Evolutionary conservation across 352 stramenopile species (phyloP).

Genomic region (Phytophthora tentaculata): DNA sequence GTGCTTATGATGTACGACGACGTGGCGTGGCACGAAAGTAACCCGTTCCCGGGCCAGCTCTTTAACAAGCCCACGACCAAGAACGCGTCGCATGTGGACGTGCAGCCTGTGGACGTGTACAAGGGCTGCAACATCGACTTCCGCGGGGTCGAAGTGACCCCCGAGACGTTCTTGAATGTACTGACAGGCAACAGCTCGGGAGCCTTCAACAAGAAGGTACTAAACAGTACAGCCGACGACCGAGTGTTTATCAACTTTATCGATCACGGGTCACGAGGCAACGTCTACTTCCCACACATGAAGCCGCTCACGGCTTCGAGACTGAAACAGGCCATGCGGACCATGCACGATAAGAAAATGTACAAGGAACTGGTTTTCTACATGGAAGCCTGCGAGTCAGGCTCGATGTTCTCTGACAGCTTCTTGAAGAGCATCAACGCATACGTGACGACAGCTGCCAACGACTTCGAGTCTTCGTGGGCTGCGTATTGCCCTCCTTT

Average conservation of each 20-base stretch:
- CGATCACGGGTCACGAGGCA: constrained; percentile 88
- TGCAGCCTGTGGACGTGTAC: constrained; percentile 85
- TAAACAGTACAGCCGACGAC: constrained; percentile 84
- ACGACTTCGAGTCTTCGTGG: constrained; percentile 89
- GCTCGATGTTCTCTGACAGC: constrained; percentile 88
- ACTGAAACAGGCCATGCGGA: constrained; percentile 70
- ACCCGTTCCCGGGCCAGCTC: constrained; percentile 88
- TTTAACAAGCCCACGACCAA: constrained; percentile 83
- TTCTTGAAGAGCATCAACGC: constrained; percentile 87
- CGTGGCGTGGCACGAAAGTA: constrained; percentile 75
- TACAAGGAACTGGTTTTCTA: constrained; percentile 94
- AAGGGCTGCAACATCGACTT: constrained; percentile 84
- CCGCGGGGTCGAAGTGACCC: constrained; percentile 77
- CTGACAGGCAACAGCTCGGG: constrained; percentile 76
- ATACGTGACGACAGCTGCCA: constrained; percentile 91
- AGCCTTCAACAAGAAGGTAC: constrained; percentile 75
- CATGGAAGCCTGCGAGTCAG: constrained; percentile 92
- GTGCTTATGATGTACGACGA: constrained; percentile 95
- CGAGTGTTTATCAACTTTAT: constrained; percentile 94
- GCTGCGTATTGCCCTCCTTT: constrained; percentile 88
- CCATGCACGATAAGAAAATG: constrained; percentile 85
- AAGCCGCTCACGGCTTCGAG: constrained; percentile 74
- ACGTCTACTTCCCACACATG: constrained; percentile 84
- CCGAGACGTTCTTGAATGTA: constrained; percentile 89
- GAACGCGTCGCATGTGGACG: constrained; percentile 35